Evolutionary conservation across 352 stramenopile genomes (phyloP).

Genomic region (Pythium scleroteichum): DNA sequence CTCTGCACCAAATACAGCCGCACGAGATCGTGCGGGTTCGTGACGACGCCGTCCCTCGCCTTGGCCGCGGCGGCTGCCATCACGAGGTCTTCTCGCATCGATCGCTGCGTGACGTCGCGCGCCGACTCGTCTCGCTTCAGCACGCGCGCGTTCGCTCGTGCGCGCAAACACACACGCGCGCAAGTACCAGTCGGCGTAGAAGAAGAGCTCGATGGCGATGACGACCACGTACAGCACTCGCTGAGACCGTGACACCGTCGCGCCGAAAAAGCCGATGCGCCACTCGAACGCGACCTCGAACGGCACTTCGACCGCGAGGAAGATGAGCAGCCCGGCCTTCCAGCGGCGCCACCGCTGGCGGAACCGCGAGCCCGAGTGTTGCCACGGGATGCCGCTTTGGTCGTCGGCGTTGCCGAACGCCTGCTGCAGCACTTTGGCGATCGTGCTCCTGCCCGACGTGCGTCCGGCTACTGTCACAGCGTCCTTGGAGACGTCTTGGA

Average conservation of each 20-base stretch:
- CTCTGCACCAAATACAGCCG: slow-evolving; percentile 38
- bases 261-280: slow-evolving; percentile 24
- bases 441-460: slow-evolving; percentile 12
- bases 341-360: slow-evolving; percentile 18
- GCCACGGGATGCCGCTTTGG: slow-evolving; percentile 4
- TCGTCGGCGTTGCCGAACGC: background rate
- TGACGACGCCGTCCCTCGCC: slow-evolving; percentile 17
- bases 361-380: slow-evolving; percentile 11
- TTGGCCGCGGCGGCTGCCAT: slow-evolving; percentile 9
- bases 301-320: slow-evolving; percentile 22
- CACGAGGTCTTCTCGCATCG: slow-evolving; percentile 13
- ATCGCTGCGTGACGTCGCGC: slow-evolving; percentile 13
- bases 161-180: slow-evolving; percentile 48
- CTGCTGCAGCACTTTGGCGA: slow-evolving; percentile 9
- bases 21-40: slow-evolving; percentile 19
- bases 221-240: slow-evolving; percentile 33
- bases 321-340: slow-evolving; percentile 18
- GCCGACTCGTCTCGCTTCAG: slow-evolving; percentile 5
- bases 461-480: background rate
- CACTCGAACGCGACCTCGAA: slow-evolving; percentile 27
- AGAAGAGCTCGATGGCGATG: slow-evolving; percentile 55
- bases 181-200: slow-evolving; percentile 57
- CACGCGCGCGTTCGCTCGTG: background rate
- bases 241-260: slow-evolving; percentile 33
- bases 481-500: background rate